Evolutionary conservation across 2,329 filamentous ascomycete species (phyloP), one percentile per base, ranked within the genome.

Genomic region (Pseudogymnoascus sp.): DNA sequence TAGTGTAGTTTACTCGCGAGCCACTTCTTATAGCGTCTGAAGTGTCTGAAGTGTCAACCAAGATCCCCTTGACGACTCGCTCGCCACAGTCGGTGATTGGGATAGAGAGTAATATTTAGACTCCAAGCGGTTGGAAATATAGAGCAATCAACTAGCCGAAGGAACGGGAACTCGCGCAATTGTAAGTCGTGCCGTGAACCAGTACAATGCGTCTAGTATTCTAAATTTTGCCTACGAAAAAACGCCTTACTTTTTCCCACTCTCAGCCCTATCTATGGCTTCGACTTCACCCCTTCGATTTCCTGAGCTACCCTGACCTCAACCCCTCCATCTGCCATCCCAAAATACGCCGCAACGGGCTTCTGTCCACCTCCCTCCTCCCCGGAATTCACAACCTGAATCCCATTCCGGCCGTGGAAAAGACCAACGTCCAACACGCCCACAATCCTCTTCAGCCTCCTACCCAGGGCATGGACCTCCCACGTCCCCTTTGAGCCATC

Each of bases 261-360:
- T 52, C 5, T 30, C 26, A 5, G 15, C 10, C 15, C 5, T 13
- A 19, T 48, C 45, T 52, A 67, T 59, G 67, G 66, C 37, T 62
- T 62, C 58, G 68, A 69, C 60, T 68, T 70, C 10, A 67, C 61
- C 9, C 65, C 65, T 55, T 60, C 58, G 35, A 67, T 58, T 23
- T 70, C 69, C 34, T 68, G 70, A 13, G 76, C 76, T 62, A 70
- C 72, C 64, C 77, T 71, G 55, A 86, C 76, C 67, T 85, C 75
- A 12, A 89, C 85, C 9, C 77, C 78, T 3, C 89, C 89, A 69
- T 90, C 88, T 45, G 87, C 82, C 83, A 94, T 89, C 34, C 94
- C 94, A 74, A 97, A 99, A 76, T 97, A 99, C 21, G 90, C 92
- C 26, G 91, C 91, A 10, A 96, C 81, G 0, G 94, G 94, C 75